Base-by-base conservation (phyloP, 1,139 yeast species). In the Debaryomyces robertsiae region DNA sequence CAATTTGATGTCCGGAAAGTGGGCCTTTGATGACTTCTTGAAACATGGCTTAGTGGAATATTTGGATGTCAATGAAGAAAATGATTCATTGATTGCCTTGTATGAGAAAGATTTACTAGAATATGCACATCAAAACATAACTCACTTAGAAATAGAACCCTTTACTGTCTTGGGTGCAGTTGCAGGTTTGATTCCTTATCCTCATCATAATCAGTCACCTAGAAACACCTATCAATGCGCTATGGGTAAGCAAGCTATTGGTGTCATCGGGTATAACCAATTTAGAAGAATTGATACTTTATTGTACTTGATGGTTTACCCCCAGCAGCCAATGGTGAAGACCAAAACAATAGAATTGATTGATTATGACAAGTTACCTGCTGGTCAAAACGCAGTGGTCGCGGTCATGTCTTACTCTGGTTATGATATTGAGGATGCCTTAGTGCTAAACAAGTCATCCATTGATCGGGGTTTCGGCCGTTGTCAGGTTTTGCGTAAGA, bases 201-300 rank as follows among this genome's bases (percentile, higher is more conserved):
- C 99, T 25, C 98, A 93, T 63, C 99, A 93, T 64, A 93, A 93
- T 64, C 98, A 93, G 71, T 90, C 97, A 3, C 98, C 98, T 37
- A 84, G 98, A 78, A 93, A 93, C 63, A 93, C 98, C 0, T 93
- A 93, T 70, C 98, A 93, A 71, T 93, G 97, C 79, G 98, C 98
- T 62, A 93, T 93, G 98, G 98, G 98, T 81, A 93, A 93, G 72
- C 99, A 93, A 70, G 98, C 98, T 16, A 93, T 93, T 65, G 99
- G 99, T 51, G 98, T 98, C 6, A 94, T 94, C 66, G 97, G 95
- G 19, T 93, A 93, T 64, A 93, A 93, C 64, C 98, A 93, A 66
- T 87, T 93, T 68, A 80, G 90, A 60, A 82, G 99, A 65, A 93
- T 93, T 53, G 99, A 93, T 60, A 94, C 99, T 0, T 69, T 93